Evolutionary conservation across 2,329 filamentous ascomycete genomes (phyloP).

Genomic region (Diaporthe citrichinensis): DNA sequence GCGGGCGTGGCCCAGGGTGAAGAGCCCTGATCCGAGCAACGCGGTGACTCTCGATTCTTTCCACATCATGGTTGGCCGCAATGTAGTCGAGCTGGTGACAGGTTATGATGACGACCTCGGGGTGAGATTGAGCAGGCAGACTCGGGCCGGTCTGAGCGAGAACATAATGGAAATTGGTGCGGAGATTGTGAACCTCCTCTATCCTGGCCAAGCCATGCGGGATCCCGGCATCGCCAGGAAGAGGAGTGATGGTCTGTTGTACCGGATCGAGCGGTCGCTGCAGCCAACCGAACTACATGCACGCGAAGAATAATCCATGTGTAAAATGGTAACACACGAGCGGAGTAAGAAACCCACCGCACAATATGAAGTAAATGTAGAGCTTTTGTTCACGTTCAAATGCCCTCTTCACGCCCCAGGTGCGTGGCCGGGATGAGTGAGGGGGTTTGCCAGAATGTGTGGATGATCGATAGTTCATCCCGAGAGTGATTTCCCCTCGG

Average conservation of each 20-base stretch:
- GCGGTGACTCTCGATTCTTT: not conserved
- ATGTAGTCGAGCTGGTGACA: not conserved
- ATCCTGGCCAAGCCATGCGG: slow-evolving; percentile 14
- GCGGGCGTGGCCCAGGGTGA: not conserved
- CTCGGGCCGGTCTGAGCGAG: not conserved
- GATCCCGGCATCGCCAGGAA: slow-evolving; percentile 19
- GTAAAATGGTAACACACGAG: not conserved
- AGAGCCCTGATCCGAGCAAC: not conserved
- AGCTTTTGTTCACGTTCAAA: not conserved
- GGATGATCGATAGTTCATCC: not conserved
- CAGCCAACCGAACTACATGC: not conserved
- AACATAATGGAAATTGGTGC: slow-evolving; percentile 12
- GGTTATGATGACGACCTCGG: not conserved
- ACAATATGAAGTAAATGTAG: not conserved
- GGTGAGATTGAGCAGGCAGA: not conserved
- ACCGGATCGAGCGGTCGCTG: slow-evolving; percentile 6
- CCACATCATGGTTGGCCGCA: not conserved
- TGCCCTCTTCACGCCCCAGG: no score
- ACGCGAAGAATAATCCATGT: not conserved
- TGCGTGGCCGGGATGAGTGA: not conserved
- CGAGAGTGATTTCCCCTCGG: not conserved
- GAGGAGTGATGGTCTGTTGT: slow-evolving; percentile 25
- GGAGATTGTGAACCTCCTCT: slow-evolving; percentile 1
- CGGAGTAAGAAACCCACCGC: not conserved
- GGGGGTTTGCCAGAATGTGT: not conserved